A percentile compares a stretch with the other conserved stretches of the same genome.
Conservation (phyloP, 2,329 filamentous ascomycete genomes). For the Byssochlamys sp. region DNA sequence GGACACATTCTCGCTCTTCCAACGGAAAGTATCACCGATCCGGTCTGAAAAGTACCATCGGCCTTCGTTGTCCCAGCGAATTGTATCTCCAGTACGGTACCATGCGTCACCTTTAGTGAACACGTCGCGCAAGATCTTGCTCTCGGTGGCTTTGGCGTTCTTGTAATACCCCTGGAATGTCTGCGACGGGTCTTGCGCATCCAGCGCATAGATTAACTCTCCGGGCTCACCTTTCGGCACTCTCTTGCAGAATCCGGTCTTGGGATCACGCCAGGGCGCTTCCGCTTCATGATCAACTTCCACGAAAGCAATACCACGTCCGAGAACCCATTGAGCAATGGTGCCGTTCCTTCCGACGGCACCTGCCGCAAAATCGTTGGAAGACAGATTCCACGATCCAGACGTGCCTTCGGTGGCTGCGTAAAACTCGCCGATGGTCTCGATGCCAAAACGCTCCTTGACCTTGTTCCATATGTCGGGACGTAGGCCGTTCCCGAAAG, state of each 20-base stretch:
- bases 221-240: constrained; percentile 56
- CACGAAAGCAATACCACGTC: constrained; percentile 48
- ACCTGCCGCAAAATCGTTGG: constrained; percentile 64
- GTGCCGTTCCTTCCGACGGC: constrained; percentile 66
- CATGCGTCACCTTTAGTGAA: constrained; percentile 67
- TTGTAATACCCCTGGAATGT: constrained; percentile 76
- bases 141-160: constrained; percentile 58
- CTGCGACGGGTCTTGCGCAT: constrained; percentile 51
- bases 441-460: constrained; percentile 69
- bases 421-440: constrained; percentile 70
- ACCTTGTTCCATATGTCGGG: constrained; percentile 79
- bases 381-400: constrained; percentile 62
- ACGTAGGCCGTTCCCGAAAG: constrained; percentile 75
- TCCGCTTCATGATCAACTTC: constrained; percentile 64
- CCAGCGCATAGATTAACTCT: constrained; percentile 65
- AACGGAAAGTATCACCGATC: constrained; percentile 46
- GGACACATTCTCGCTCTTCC: constrained; percentile 71
- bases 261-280: constrained; percentile 55
- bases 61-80: constrained; percentile 62
- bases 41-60: constrained; percentile 68
- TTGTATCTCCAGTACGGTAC: constrained; percentile 75
- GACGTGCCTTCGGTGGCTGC: constrained; percentile 63
- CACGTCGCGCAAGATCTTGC: constrained; percentile 66
- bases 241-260: constrained; percentile 58
- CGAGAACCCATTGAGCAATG: constrained; percentile 49